These are phyloP conservation scores for Lentinula sp. DNA, from an alignment of 768 basidiomycete genomes.

Conservation along the genomic window DNA sequence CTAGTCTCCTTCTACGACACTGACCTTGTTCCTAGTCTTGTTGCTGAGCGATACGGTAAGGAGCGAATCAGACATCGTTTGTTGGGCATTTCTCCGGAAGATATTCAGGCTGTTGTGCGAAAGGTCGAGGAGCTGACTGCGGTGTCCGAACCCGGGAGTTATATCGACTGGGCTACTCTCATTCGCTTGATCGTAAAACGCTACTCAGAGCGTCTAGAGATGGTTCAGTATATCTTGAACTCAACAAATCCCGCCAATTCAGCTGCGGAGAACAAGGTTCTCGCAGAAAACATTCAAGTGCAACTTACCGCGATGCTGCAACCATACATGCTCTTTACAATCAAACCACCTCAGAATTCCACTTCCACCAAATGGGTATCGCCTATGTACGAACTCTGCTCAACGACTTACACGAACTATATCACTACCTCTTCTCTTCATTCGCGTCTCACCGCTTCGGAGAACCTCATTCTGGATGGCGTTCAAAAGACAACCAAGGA, in stretches of 20 bases:
- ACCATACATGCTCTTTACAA: constrained; percentile 21
- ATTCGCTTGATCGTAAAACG: constrained; percentile 33
- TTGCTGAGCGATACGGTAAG: constrained; percentile 20
- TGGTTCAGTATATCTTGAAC: constrained; percentile 30
- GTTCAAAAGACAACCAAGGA: constrained; percentile 14
- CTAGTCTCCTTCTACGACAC: constrained; percentile 40
- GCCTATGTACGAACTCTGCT: constrained; percentile 25
- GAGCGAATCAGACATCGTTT: constrained; percentile 30
- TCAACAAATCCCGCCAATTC: constrained; percentile 4
- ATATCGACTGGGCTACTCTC: constrained; percentile 37
- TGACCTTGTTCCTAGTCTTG: constrained; percentile 27
- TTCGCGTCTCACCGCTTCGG: constrained; percentile 11
- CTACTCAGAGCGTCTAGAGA: constrained; percentile 34
- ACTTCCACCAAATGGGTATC: constrained; percentile 22
- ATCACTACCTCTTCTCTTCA: constrained; percentile 10
- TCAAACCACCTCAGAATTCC: neutral
- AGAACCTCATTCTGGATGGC: constrained; percentile 13
- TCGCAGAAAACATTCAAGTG: constrained; percentile 18
- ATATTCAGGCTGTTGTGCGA: constrained; percentile 16
- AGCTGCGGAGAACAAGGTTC: constrained; percentile 4
- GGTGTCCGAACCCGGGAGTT: constrained; percentile 9
- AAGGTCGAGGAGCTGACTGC: constrained; percentile 22
- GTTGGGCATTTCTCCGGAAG: constrained; percentile 22
- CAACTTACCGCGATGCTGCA: constrained; percentile 25
- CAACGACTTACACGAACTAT: constrained; percentile 24